Percentiles rank a stretch among this genome's conserved stretches.
phyloP scores from a whole-genome alignment of 139 green algal species.

The Chlorella sp. region DNA sequence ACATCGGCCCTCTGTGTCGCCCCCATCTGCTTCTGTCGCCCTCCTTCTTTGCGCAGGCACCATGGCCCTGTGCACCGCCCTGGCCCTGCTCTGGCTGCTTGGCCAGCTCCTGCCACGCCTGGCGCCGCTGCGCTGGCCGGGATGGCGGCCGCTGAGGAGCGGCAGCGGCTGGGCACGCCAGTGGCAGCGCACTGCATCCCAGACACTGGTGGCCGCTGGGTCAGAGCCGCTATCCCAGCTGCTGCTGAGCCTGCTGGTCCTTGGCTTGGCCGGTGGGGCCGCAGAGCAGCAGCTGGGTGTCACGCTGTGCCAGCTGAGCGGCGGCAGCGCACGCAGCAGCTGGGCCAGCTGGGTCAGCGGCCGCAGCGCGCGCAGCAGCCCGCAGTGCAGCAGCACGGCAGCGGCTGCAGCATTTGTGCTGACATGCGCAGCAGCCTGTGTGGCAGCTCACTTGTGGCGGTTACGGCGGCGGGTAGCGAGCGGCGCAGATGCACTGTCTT shows the following conservation, averaged over 20 bases:
- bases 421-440: neutral
- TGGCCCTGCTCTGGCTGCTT: conserved; percentile 7
- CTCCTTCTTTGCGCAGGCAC: neutral
- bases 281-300: neutral
- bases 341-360: neutral
- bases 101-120: neutral
- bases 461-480: neutral
- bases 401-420: neutral
- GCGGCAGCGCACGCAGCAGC: too few species aligned
- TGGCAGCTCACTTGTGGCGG: too few species aligned
- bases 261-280: neutral
- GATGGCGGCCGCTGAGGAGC: neutral
- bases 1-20: neutral
- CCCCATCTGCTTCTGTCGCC: too few species aligned
- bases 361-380: neutral
- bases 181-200: neutral
- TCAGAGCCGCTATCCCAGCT: neutral
- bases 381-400: neutral
- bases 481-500: neutral
- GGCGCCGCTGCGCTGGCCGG: neutral
- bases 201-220: too few species aligned
- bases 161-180: neutral
- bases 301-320: neutral
- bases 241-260: neutral
- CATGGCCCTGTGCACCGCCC: neutral